These are phyloP conservation scores for Ceratocystis ficicola DNA, from an alignment of 2,329 filamentous ascomycete species.

Conservation along the genomic window DNA sequence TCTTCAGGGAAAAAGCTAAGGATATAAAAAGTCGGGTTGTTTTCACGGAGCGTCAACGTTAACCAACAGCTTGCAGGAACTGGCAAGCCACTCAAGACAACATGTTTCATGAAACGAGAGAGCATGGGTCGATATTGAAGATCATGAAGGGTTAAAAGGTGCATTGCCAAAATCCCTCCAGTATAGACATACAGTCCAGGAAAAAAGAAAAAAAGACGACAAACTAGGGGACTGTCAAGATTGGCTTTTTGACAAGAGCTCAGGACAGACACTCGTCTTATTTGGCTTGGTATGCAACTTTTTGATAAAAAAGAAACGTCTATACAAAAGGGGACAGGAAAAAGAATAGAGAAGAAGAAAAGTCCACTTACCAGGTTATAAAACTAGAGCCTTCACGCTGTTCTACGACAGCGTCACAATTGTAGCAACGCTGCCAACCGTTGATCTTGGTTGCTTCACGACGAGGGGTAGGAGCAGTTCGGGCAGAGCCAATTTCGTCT, in stretches of 20 bases:
- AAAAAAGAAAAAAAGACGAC: background rate
- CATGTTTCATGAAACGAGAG: background rate
- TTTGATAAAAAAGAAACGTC: background rate
- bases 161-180: background rate
- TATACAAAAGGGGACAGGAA: background rate
- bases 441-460: slow-evolving; percentile 45
- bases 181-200: background rate
- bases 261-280: background rate
- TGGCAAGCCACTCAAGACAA: slow-evolving; percentile 4
- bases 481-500: slow-evolving; percentile 20
- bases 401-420: slow-evolving; percentile 63
- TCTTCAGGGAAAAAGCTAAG: background rate
- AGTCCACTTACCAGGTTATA: slow-evolving; percentile 62
- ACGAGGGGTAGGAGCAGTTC: slow-evolving; percentile 20
- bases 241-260: background rate
- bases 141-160: background rate
- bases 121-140: background rate
- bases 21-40: background rate
- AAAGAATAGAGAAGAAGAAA: slow-evolving; percentile 21
- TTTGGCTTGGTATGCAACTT: background rate
- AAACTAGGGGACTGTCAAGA: background rate
- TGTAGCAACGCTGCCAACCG: slow-evolving; percentile 65
- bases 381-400: slow-evolving; percentile 75
- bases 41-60: background rate
- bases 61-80: background rate